These are phyloP conservation scores for Phlegmacium glaucopus DNA, from an alignment of 768 basidiomycete species.

Conservation along the genomic window DNA sequence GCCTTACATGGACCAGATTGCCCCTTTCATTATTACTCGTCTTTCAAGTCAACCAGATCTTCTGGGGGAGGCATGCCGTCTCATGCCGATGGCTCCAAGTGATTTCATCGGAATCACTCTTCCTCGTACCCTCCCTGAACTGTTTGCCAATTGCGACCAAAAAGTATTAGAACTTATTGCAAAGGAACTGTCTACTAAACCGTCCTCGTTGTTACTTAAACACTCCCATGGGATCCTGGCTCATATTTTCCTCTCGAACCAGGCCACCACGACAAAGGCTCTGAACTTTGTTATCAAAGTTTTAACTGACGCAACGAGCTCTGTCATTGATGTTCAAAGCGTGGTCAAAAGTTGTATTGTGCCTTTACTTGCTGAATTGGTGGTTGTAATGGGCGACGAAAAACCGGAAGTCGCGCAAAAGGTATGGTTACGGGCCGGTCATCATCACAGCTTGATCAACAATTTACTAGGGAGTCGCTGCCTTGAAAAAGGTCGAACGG, in stretches of 20 bases:
- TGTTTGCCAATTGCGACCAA: conserved; percentile 61
- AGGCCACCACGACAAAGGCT: conserved; percentile 53
- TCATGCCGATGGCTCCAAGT: conserved; percentile 52
- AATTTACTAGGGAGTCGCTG: conserved; percentile 28
- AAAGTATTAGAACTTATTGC: conserved; percentile 62
- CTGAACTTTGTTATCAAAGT: conserved; percentile 60
- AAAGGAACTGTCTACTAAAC: conserved; percentile 39
- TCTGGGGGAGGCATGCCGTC: conserved; percentile 63
- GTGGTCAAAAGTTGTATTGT: conserved; percentile 68
- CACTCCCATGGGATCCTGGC: conserved; percentile 61
- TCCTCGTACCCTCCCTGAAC: conserved; percentile 59
- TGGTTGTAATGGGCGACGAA: conserved; percentile 75
- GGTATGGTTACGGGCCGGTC: conserved; percentile 29
- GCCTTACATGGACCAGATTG: conserved; percentile 67
- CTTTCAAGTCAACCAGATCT: conserved; percentile 56
- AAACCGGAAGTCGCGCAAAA: conserved; percentile 38
- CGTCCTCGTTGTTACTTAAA: conserved; percentile 22
- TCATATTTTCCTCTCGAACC: conserved; percentile 56
- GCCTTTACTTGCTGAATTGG: conserved; percentile 69
- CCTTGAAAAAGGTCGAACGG: conserved; percentile 41
- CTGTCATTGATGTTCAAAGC: conserved; percentile 39
- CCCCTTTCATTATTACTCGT: conserved; percentile 59
- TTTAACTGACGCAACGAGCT: conserved; percentile 45
- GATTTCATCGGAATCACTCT: conserved; percentile 67
- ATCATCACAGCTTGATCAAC: conserved; percentile 2